Evolutionary conservation across 164 flowering plant genomes (phyloP), one percentile per base, ranked within the genome.

Genomic region (Litsea cubeba): DNA sequence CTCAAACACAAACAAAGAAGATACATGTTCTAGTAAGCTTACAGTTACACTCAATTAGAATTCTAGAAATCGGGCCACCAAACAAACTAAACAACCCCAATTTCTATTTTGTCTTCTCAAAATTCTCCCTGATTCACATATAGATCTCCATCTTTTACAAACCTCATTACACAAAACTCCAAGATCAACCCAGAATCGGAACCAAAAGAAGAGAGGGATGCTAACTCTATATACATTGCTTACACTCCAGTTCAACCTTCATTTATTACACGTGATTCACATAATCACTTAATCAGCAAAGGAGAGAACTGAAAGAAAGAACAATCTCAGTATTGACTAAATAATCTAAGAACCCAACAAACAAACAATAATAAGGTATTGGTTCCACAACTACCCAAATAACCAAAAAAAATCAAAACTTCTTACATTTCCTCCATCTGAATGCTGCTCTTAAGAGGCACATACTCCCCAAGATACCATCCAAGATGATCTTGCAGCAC

Each of bases 381-480:
- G n/a, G 6, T 24, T 22, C 24, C 66, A 22, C 22, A 7, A 22
- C n/a, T 12, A 63, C 12, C 12, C 23, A 10, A 22, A 12, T 5
- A 11, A 2, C 14, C 32, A 30, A 22, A 63, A 10, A 63, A 63
- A 6, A 17, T n/a, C 12, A 24, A 8, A 8, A 22, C 25, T 22
- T 22, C 8, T n/a, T 68, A 20, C 71, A 68, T n/a, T 8, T 40
- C 46, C 28, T 95, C 97, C 97, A 95, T 88, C 85, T 95, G 97
- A 87, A 95, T 82, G 82, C 86, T 95, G 81, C 99, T 93, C 87
- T 95, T 93, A 40, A 95, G 84, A 54, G 97, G 99, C 77, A 95
- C 95, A 80, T 95, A 95, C 71, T 95, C 99, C 2, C 99, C 99
- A 72, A 95, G 91, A 76, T 95, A 95, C 3, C 97, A 97, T 58